Evolutionary conservation across 805 yeast genomes (phyloP), one percentile per base, ranked within the genome.

Genomic region (Yamadazyma paraphyllophila): DNA sequence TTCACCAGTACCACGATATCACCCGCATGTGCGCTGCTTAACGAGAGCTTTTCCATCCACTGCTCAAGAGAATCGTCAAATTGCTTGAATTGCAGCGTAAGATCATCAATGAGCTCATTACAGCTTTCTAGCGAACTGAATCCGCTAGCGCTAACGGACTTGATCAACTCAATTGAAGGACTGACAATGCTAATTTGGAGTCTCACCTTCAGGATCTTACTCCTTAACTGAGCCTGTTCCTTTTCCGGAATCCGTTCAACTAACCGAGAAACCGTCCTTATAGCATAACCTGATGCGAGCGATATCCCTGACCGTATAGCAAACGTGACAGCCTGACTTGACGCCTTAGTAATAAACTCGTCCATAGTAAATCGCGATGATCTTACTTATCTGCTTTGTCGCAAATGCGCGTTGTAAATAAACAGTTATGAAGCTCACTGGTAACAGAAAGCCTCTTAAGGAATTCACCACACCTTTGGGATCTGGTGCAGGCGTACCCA

Each of bases 271-370:
- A 85, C 77, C 0, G 85, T 80, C 47, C 78, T 80, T 35, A 85
- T 72, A 16, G 91, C 90, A 63, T 80, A 86, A 0, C 85, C 80
- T 0, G 90, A 80, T 0, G 91, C 94, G 15, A 86, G 53, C 2
- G 89, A 81, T 27, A 86, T 77, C 0, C 94, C 89, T 1, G 91
- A 85, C 46, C 85, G 71, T 24, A 86, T 80, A 8, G 91, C 95
- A 64, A 86, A 83, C 2, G 88, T 77, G n/a, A 86, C 86, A 1
- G 88, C 87, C 52, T 85, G 90, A 41, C 79, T 80, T 26, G 90
- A 85, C 2, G 94, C 94, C 63, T 67, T 71, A 26, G 71, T 64
- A 7, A 73, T 58, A 27, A 73, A 64, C 36, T 68, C 71, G 49
- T 73, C 77, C 77, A 73, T 73, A 6, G 24, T 3, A 4, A 20